Evolutionary conservation across 352 stramenopile species (phyloP).

Genomic region (Pythium myriotylum): DNA sequence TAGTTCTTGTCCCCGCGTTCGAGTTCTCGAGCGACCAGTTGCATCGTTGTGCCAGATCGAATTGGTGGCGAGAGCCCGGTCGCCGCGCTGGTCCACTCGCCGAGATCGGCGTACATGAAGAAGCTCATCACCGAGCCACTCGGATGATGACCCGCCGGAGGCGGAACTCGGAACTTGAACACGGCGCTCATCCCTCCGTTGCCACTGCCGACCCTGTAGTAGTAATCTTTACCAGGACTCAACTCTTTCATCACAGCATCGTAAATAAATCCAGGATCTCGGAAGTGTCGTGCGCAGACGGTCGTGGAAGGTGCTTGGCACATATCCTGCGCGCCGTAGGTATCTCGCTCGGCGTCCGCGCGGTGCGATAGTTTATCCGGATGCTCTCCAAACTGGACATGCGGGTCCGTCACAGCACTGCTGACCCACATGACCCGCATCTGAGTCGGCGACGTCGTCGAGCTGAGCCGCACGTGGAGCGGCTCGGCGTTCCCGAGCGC

Average conservation of each 20-base stretch:
- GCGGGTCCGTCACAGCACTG: not conserved
- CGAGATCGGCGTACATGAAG: slow-evolving; percentile 73
- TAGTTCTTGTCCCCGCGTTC: slow-evolving; percentile 31
- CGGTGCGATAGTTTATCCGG: not conserved
- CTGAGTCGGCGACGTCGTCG: slow-evolving; percentile 17
- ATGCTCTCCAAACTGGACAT: slow-evolving; percentile 14
- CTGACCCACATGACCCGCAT: slow-evolving; percentile 33
- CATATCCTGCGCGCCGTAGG: slow-evolving; percentile 31
- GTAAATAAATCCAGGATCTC: slow-evolving; percentile 32
- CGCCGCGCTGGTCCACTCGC: slow-evolving; percentile 35
- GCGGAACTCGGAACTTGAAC: slow-evolving; percentile 25
- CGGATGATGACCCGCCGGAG: slow-evolving; percentile 16
- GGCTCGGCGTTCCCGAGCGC: slow-evolving; percentile 24
- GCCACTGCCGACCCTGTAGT: slow-evolving; percentile 28
- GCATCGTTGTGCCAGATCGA: slow-evolving; percentile 35
- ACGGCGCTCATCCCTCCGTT: slow-evolving; percentile 7
- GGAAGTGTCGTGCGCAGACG: slow-evolving; percentile 16
- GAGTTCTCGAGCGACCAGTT: slow-evolving; percentile 35
- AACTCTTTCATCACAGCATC: slow-evolving; percentile 23
- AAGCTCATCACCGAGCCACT: slow-evolving; percentile 36
- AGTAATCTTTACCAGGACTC: slow-evolving; percentile 20
- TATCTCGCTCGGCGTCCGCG: slow-evolving; percentile 6
- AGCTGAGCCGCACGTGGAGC: slow-evolving; percentile 28
- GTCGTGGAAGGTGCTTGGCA: slow-evolving; percentile 31
- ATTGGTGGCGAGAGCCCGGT: slow-evolving; percentile 14